phyloP scores from a whole-genome alignment of 2,329 filamentous ascomycete species.

The Penicillium sp. region DNA sequence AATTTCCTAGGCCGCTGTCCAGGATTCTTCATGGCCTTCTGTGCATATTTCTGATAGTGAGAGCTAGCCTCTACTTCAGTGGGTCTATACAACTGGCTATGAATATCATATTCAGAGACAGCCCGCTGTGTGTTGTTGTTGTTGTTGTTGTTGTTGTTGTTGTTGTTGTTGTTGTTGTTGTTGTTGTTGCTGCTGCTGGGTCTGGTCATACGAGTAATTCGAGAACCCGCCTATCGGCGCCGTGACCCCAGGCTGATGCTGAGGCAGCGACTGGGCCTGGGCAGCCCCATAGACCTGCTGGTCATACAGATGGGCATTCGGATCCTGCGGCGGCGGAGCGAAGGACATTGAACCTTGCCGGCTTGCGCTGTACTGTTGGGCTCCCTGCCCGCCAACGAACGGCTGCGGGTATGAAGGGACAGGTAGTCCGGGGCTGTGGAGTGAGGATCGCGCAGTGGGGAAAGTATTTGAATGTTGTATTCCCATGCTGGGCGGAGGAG shows the following conservation, averaged over 20 bases:
- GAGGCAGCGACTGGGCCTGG: slow-evolving; percentile 18
- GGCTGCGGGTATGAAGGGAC: slow-evolving; percentile 31
- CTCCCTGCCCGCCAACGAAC: slow-evolving; percentile 16
- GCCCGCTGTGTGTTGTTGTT: slow-evolving; percentile 18
- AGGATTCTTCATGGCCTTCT: slow-evolving; percentile 34
- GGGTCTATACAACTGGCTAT: slow-evolving; percentile 48
- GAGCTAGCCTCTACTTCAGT: slow-evolving; percentile 43
- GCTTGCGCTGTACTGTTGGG: slow-evolving; percentile 11
- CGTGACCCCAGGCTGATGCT: slow-evolving; percentile 14
- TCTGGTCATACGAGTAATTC: slow-evolving; percentile 40
- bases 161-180: slow-evolving; percentile 7
- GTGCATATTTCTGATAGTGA: slow-evolving; percentile 36
- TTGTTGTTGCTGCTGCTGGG: slow-evolving; percentile 22
- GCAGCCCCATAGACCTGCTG: slow-evolving; percentile 26
- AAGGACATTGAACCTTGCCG: slow-evolving; percentile 28
- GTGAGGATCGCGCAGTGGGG: slow-evolving; percentile 21
- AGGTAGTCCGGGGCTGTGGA: slow-evolving; percentile 25
- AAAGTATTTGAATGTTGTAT: slow-evolving; percentile 27
- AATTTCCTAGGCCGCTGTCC: slow-evolving; percentile 35
- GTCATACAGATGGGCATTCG: slow-evolving; percentile 37
- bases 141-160: slow-evolving; percentile 9
- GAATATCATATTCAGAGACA: slow-evolving; percentile 42
- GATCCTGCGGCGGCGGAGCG: slow-evolving; percentile 24
- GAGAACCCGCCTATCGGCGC: slow-evolving; percentile 40
- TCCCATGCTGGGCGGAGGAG: slow-evolving; percentile 38